Base-by-base conservation (phyloP, 352 stramenopile species). In the Phytopythium sindhum region DNA sequence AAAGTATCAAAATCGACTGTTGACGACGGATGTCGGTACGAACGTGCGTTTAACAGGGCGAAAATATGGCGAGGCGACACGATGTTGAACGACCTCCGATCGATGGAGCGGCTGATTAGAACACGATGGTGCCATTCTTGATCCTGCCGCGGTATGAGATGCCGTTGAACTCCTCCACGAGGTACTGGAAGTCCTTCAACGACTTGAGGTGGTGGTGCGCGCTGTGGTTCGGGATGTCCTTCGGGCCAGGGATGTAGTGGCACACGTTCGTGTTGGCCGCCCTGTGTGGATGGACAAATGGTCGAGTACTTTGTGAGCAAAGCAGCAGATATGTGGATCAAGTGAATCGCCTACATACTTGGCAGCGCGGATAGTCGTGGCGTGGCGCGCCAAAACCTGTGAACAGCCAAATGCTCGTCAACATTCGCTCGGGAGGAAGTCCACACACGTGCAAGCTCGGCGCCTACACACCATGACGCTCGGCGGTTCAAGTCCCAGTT, bases 91-190 rank as follows among this genome's bases (percentile, higher is more conserved):
- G 44, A 26, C 24, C 2, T 50, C 44, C 12, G 9, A n/a, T 45
- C 39, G 12, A 48, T n/a, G 44, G 12, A 15, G 44, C 50, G 3
- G 14, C 24, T 23, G 56, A 1, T 48, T 65, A 78, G 26, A 78
- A 78, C 60, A 76, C 68, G 42, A 78, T 78, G 24, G 72, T 76
- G 50, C 72, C 72, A 53, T 66, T 55, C 29, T 69, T 76, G 47
- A 78, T 78, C 60, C 74, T 71, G 48, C 74, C 72, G 23, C 83
- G 81, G 55, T 91, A 91, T 31, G 83, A 92, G 28, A 90, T 81
- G 50, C 83, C 80, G 60, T 91, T 90, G 60, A 89, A 89, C 41
- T 89, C 81, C 56, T 91, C 81, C 28, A 92, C 60, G 15, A 92
- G 69, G 54, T 81, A 82, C 69, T 89, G 79, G 37, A 89, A 87